phyloP scores from a whole-genome alignment of 225 moss, liverwort and hornwort genomes.

The Pseudisothecium myosuroides region DNA sequence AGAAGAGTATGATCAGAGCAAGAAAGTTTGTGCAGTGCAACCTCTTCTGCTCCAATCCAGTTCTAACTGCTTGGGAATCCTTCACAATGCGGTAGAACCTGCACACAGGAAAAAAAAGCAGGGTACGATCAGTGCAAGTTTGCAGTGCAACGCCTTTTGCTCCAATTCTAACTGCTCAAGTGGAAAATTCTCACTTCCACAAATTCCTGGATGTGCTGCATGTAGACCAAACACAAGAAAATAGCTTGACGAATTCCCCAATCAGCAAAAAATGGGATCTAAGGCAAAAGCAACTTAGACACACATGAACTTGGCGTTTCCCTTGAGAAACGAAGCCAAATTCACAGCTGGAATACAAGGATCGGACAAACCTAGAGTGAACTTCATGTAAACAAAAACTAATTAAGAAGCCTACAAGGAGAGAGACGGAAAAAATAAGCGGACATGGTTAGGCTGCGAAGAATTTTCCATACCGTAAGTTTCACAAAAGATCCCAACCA shows the following conservation, averaged over 20 bases:
- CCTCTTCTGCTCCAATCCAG: too few relatives aligned
- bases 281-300: neutral
- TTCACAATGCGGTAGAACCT: neutral
- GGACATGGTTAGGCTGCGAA: neutral
- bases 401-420: neutral
- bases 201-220: neutral
- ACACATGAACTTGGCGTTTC: neutral
- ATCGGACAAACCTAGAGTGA: neutral
- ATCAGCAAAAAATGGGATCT: neutral
- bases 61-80: neutral
- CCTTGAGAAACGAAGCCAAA: neutral
- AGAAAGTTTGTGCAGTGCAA: neutral
- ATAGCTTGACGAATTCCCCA: neutral
- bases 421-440: too few relatives aligned
- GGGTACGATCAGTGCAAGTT: neutral
- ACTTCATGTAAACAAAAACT: neutral
- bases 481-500: neutral
- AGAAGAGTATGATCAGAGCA: too few relatives aligned
- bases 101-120: neutral
- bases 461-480: neutral
- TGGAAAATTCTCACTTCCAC: neutral
- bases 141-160: neutral
- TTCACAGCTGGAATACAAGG: neutral
- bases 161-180: too few relatives aligned
- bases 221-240: neutral